phyloP scores from a whole-genome alignment of 75 land plant genomes.

The Sequoia sempervirens region DNA sequence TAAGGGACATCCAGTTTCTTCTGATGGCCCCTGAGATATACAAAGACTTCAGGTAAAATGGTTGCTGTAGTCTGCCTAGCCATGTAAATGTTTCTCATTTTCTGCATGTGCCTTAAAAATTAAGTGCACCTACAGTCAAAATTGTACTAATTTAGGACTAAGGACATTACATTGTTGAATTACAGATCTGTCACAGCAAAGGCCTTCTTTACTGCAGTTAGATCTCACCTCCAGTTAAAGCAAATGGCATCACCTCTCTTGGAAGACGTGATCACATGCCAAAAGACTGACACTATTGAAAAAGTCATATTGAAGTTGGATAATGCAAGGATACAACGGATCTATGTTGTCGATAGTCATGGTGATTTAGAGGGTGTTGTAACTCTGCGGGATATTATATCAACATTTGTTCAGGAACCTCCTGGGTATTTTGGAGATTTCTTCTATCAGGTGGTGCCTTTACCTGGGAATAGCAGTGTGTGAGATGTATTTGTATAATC shows the following conservation, averaged over 20 bases:
- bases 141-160: not conserved
- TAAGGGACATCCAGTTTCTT: conserved; percentile 78
- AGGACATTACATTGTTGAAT: not conserved
- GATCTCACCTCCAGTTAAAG: conserved; percentile 36
- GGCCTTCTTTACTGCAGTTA: conserved; percentile 57
- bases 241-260: conserved; percentile 42
- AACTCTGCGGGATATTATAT: conserved; percentile 83
- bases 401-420: conserved; percentile 85
- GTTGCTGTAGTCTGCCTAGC: not conserved
- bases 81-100: not conserved
- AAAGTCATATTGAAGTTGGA: conserved; percentile 58
- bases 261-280: conserved; percentile 40
- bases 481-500: conserved; percentile 8
- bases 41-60: conserved; percentile 55
- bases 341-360: conserved; percentile 65
- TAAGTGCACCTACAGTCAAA: not conserved
- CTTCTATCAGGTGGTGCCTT: conserved; percentile 72
- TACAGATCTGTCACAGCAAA: conserved; percentile 70
- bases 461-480: conserved; percentile 46
- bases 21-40: conserved; percentile 71
- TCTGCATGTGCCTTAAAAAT: not conserved
- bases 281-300: conserved; percentile 25
- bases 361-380: conserved; percentile 73
- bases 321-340: conserved; percentile 55
- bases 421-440: conserved; percentile 85